A percentile compares a stretch with the other conserved stretches of the same genome.
phyloP scores from a whole-genome alignment of 1,284 basidiomycete species.

The Porodaedalea pini region DNA sequence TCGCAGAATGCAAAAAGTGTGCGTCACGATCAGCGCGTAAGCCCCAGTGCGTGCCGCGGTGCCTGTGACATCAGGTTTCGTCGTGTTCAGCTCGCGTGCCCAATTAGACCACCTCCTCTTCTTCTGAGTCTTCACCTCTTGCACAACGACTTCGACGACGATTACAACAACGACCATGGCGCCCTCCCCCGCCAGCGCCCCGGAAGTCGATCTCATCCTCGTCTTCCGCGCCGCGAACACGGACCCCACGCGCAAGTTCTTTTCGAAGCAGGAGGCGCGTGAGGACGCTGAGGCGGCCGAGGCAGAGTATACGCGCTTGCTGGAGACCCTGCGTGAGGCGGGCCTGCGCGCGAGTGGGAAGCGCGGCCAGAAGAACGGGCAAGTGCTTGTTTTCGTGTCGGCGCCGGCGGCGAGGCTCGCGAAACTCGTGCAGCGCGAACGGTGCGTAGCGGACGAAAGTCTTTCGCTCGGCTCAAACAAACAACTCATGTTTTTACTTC shows the following conservation, averaged over 20 bases:
- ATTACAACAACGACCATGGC: background rate
- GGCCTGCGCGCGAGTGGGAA: slow-evolving; percentile 70
- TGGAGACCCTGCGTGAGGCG: slow-evolving; percentile 56
- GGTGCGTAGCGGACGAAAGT: slow-evolving; percentile 46
- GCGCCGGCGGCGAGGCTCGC: slow-evolving; percentile 62
- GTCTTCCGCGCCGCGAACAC: slow-evolving; percentile 55
- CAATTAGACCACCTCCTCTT: background rate
- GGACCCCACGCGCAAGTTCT: slow-evolving; percentile 29
- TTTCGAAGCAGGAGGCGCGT: slow-evolving; percentile 58
- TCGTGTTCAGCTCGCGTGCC: slow-evolving; percentile 1
- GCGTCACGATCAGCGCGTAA: background rate
- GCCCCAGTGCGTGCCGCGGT: background rate
- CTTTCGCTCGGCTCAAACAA: background rate
- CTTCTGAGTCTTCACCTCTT: background rate
- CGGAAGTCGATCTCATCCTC: slow-evolving; percentile 67
- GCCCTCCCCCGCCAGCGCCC: slow-evolving; percentile 23
- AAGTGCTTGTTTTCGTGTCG: slow-evolving; percentile 78
- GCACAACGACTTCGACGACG: background rate
- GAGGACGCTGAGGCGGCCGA: slow-evolving; percentile 61
- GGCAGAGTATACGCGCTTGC: slow-evolving; percentile 61
- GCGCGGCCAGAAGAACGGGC: slow-evolving; percentile 68
- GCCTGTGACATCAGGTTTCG: background rate
- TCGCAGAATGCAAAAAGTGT: background rate
- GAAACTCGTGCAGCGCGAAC: slow-evolving; percentile 69
- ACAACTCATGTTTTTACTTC: no score